These are phyloP conservation scores for Aspergillus hancockii DNA, from an alignment of 495 filamentous ascomycete genomes.

Conservation along the genomic window DNA sequence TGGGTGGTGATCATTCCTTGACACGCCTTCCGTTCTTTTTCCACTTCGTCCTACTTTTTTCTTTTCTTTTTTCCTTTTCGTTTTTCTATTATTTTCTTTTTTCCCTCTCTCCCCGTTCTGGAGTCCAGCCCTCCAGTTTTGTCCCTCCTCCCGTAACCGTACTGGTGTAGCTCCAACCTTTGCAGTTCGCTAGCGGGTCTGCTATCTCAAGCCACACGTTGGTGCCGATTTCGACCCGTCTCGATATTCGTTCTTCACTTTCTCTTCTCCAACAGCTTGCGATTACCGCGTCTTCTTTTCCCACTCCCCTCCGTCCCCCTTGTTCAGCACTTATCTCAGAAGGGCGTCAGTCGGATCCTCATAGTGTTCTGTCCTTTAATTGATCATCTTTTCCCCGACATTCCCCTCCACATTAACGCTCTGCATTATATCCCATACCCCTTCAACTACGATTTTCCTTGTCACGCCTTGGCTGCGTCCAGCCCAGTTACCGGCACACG, in stretches of 20 bases:
- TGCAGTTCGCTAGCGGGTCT: slow-evolving; percentile 30
- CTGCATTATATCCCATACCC: slow-evolving; percentile 12
- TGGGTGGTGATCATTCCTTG: slow-evolving; percentile 4
- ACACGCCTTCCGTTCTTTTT: slow-evolving; percentile 6
- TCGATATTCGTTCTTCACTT: slow-evolving; percentile 20
- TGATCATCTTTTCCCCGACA: slow-evolving; percentile 5
- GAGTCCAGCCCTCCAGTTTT: neutral
- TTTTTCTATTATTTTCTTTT: slow-evolving; percentile 14
- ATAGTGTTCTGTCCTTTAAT: slow-evolving; percentile 2
- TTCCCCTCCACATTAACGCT: slow-evolving; percentile 5
- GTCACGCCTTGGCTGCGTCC: slow-evolving; percentile 9
- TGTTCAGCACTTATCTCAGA: slow-evolving; percentile 3
- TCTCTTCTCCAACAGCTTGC: slow-evolving; percentile 12
- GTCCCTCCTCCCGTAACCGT: slow-evolving; percentile 1
- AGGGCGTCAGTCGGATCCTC: slow-evolving; percentile 1
- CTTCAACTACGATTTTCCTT: slow-evolving; percentile 10
- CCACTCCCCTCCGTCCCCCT: neutral
- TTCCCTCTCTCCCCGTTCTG: neutral
- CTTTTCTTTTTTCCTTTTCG: slow-evolving; percentile 15
- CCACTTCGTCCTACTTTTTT: slow-evolving; percentile 11
- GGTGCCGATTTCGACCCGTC: slow-evolving; percentile 27
- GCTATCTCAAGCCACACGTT: slow-evolving; percentile 31
- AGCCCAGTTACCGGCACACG: neutral
- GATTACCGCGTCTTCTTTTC: neutral
- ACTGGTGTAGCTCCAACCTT: slow-evolving; percentile 14